Conservation (phyloP, 2,329 filamentous ascomycete species). For the Fusarium protoensiforme region DNA sequence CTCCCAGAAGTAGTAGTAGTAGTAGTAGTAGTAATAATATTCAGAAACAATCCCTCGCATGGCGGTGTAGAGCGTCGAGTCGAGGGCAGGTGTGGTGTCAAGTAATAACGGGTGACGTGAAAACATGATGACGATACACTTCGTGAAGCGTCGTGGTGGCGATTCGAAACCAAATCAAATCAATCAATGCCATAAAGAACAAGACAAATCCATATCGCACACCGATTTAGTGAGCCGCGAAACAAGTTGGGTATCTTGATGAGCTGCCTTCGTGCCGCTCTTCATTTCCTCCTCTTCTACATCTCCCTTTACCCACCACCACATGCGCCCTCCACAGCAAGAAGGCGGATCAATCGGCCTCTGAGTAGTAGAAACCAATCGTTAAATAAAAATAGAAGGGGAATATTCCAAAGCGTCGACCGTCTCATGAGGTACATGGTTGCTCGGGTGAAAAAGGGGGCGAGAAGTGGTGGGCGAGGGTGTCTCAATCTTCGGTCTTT, state of each 20-base stretch:
- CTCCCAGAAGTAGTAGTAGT: neutral
- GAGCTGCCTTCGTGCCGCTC: constrained; percentile 44
- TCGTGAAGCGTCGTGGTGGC: constrained; percentile 19
- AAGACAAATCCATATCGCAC: constrained; percentile 44
- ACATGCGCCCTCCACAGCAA: constrained; percentile 18
- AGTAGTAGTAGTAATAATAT: constrained; percentile 2
- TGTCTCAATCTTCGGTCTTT: constrained; percentile 39
- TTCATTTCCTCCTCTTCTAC: constrained; percentile 34
- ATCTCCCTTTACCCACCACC: constrained; percentile 12
- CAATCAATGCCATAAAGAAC: constrained; percentile 27
- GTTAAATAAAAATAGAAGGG: constrained; percentile 14
- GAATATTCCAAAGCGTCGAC: constrained; percentile 29
- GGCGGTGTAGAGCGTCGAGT: neutral
- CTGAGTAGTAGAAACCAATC: constrained; percentile 20
- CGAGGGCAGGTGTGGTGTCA: constrained; percentile 12
- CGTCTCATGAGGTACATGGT: constrained; percentile 36
- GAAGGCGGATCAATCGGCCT: constrained; percentile 25
- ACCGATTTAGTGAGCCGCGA: constrained; percentile 50
- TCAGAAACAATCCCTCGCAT: neutral
- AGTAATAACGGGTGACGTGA: constrained; percentile 27
- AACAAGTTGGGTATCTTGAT: constrained; percentile 55
- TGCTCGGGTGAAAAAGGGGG: constrained; percentile 37
- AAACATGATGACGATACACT: constrained; percentile 28
- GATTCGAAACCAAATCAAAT: constrained; percentile 29
- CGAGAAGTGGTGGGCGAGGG: constrained; percentile 26